Conservation (phyloP, 2,329 filamentous ascomycete genomes). For the Hypoxylon rubiginosum region DNA sequence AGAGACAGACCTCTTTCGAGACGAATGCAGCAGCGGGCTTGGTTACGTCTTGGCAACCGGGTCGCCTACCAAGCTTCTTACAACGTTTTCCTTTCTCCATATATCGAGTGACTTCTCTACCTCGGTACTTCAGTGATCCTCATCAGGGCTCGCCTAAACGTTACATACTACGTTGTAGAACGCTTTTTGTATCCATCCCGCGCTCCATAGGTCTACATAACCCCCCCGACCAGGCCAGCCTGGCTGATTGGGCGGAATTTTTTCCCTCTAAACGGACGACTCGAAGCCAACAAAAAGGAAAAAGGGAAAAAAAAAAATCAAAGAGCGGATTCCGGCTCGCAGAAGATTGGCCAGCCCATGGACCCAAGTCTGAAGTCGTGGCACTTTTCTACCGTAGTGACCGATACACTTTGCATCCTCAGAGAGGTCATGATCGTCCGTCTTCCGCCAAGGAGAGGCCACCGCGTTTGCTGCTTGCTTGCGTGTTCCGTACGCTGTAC, state of each 20-base stretch:
- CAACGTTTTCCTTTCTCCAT: constrained; percentile 34
- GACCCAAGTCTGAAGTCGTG: constrained; percentile 37
- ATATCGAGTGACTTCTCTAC: constrained; percentile 31
- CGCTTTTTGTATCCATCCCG: constrained; percentile 36
- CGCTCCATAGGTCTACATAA: constrained; percentile 38
- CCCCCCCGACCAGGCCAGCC: constrained; percentile 17
- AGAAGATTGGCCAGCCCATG: constrained; percentile 33
- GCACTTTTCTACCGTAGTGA: constrained; percentile 34
- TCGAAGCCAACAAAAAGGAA: constrained; percentile 28
- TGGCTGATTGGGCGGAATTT: constrained; percentile 38
- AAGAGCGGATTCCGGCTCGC: constrained; percentile 35
- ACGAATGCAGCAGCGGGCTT: constrained; percentile 33
- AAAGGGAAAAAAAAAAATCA: constrained; percentile 3
- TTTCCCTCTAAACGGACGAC: constrained; percentile 23
- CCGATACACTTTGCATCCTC: constrained; percentile 34
- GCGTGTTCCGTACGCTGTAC: constrained; percentile 28
- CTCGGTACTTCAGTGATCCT: constrained; percentile 42
- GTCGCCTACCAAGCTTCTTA: constrained; percentile 35
- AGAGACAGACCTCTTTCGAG: constrained; percentile 26
- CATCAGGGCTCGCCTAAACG: constrained; percentile 40
- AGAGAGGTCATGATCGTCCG: constrained; percentile 41
- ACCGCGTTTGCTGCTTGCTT: constrained; percentile 42
- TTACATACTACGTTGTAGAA: constrained; percentile 45
- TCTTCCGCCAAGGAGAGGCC: constrained; percentile 39
- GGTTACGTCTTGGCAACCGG: constrained; percentile 40